phyloP scores from a whole-genome alignment of 495 filamentous ascomycete genomes.

The Penicillium lividum region DNA sequence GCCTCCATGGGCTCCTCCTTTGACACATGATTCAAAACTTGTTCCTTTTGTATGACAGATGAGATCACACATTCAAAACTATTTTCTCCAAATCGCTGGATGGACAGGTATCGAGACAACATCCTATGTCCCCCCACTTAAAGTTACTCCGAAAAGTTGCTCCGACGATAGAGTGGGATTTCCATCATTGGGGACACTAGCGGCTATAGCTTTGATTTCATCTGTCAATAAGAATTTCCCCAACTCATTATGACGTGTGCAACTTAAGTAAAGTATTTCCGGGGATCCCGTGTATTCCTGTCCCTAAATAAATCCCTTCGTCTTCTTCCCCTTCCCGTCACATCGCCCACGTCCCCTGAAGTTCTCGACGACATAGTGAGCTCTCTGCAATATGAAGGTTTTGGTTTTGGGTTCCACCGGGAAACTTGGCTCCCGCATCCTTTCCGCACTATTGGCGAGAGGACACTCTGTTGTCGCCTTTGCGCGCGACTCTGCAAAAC shows the following conservation, averaged over 20 bases:
- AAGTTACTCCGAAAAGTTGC: not conserved
- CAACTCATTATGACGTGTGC: not conserved
- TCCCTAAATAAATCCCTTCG: too few species aligned
- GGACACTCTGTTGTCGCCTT: slow-evolving; percentile 37
- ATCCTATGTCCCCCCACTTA: not conserved
- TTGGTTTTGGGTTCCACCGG: slow-evolving; percentile 47
- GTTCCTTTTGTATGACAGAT: too few species aligned
- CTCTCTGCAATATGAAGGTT: slow-evolving; percentile 34
- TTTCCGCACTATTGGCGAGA: slow-evolving; percentile 42
- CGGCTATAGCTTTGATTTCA: not conserved
- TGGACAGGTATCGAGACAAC: too few species aligned
- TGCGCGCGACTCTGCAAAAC: slow-evolving; percentile 41
- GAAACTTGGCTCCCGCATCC: slow-evolving; percentile 40
- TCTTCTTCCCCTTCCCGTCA: not conserved
- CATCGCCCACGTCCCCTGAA: not conserved
- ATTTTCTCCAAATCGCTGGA: too few species aligned
- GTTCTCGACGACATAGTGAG: too few species aligned
- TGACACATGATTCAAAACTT: too few species aligned
- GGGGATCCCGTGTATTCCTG: not conserved
- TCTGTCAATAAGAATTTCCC: not conserved
- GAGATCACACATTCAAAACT: too few species aligned
- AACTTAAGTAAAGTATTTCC: not conserved
- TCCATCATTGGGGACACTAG: not conserved
- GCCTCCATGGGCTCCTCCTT: too few species aligned
- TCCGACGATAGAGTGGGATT: not conserved